Conservation (phyloP, 2,329 filamentous ascomycete species). For the Fusarium sp. region DNA sequence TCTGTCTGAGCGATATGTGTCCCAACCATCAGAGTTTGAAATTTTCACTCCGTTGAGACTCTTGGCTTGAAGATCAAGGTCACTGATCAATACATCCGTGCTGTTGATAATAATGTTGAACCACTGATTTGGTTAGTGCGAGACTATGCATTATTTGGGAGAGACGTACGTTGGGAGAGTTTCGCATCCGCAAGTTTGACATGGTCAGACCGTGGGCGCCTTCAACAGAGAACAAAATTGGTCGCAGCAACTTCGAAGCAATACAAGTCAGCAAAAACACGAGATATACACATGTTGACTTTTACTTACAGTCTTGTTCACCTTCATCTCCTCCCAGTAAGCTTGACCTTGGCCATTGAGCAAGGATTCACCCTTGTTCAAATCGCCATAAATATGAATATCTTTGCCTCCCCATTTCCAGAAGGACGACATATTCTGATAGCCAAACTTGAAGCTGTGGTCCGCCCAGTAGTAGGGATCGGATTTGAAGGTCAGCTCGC, state of each 20-base stretch:
- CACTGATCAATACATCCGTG: conserved; percentile 72
- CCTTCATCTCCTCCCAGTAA: conserved; percentile 42
- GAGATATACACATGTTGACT: conserved; percentile 56
- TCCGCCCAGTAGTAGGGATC: conserved; percentile 78
- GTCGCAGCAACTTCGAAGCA: conserved; percentile 34
- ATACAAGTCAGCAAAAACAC: neutral
- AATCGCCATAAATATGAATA: conserved; percentile 76
- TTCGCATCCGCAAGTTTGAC: conserved; percentile 70
- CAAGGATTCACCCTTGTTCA: conserved; percentile 73
- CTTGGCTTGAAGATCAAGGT: conserved; percentile 69
- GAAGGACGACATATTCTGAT: conserved; percentile 70
- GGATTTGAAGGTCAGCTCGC: conserved; percentile 72
- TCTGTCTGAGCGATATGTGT: conserved; percentile 71
- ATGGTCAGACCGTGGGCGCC: conserved; percentile 65
- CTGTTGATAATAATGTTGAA: conserved; percentile 75
- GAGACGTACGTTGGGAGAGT: conserved; percentile 59
- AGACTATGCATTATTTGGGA: accelerated
- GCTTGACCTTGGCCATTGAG: conserved; percentile 62
- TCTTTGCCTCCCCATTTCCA: conserved; percentile 53
- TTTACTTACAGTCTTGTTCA: conserved; percentile 56
- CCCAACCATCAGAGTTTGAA: conserved; percentile 74
- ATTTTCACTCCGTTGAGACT: conserved; percentile 44
- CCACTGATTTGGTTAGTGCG: conserved; percentile 43
- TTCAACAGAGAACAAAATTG: conserved; percentile 44
- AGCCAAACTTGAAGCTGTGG: conserved; percentile 73